Percentiles rank a stretch among this genome's conserved stretches.
These are phyloP conservation scores for Gyrodon lividus DNA, from an alignment of 768 basidiomycete genomes.

Conservation along the genomic window DNA sequence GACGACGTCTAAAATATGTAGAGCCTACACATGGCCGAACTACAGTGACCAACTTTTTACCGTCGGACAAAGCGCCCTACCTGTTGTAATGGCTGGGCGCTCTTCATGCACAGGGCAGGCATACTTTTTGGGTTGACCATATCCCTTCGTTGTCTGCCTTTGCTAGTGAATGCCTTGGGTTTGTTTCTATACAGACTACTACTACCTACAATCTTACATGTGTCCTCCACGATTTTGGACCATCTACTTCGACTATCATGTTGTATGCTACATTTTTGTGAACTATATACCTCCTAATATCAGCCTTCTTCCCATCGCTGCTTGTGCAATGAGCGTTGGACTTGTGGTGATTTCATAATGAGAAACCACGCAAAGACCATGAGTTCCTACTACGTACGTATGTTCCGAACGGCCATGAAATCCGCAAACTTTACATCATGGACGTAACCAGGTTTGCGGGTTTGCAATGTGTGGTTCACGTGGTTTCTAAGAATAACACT, in stretches of 20 bases:
- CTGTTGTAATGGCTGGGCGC: not conserved
- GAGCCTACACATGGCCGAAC: constrained; percentile 4
- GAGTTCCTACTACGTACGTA: too few relatives aligned
- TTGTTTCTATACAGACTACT: not conserved
- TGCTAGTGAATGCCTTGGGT: not conserved
- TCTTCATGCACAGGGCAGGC: too few relatives aligned
- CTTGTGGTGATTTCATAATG: too few relatives aligned
- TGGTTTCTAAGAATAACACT: too few relatives aligned
- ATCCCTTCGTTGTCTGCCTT: not conserved
- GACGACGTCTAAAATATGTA: constrained; percentile 12
- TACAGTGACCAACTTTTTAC: not conserved
- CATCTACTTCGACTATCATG: not conserved
- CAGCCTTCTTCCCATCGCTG: too few relatives aligned
- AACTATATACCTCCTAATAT: not conserved
- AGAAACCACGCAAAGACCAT: too few relatives aligned
- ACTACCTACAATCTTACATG: not conserved
- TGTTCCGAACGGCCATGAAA: too few relatives aligned
- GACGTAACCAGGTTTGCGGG: too few relatives aligned
- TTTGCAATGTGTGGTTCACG: too few relatives aligned
- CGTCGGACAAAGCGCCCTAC: not conserved
- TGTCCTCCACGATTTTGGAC: not conserved
- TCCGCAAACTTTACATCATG: too few relatives aligned
- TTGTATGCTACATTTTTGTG: not conserved
- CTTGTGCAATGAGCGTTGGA: too few relatives aligned
- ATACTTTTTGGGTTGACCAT: too few relatives aligned